Percentiles rank a stretch among this genome's conserved stretches.
These are phyloP conservation scores for Naganishia onofrii DNA, from an alignment of 768 basidiomycete genomes.

Conservation along the genomic window DNA sequence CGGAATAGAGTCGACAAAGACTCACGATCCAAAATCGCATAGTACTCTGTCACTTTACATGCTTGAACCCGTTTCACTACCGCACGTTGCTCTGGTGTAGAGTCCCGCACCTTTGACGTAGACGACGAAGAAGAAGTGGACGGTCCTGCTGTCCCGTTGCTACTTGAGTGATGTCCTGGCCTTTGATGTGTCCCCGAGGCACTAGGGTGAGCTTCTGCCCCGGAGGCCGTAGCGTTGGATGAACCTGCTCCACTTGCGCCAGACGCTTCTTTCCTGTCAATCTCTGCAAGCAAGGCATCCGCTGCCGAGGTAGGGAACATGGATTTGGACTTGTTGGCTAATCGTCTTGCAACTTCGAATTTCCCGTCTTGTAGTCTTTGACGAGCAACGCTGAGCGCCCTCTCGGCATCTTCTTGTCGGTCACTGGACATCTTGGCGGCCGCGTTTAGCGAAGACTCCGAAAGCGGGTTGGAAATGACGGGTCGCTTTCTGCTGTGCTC, in stretches of 20 bases:
- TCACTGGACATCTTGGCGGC: slow-evolving; percentile 18
- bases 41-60: slow-evolving; percentile 88
- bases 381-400: slow-evolving; percentile 26
- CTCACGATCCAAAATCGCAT: slow-evolving; percentile 71
- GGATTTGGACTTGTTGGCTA: slow-evolving; percentile 24
- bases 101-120: slow-evolving; percentile 67
- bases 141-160: slow-evolving; percentile 13
- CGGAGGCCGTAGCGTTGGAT: slow-evolving; percentile 56
- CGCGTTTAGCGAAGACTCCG: too few species aligned
- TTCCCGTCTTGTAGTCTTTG: slow-evolving; percentile 19
- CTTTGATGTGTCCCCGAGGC: slow-evolving; percentile 70
- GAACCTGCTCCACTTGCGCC: not conserved
- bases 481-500: too few species aligned
- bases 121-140: slow-evolving; percentile 29
- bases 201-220: slow-evolving; percentile 65
- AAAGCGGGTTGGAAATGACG: too few species aligned
- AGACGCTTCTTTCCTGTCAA: slow-evolving; percentile 14
- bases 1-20: not conserved
- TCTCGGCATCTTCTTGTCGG: slow-evolving; percentile 22
- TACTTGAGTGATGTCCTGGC: slow-evolving; percentile 40
- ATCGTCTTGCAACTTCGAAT: slow-evolving; percentile 13
- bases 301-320: slow-evolving; percentile 24
- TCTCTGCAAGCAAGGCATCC: slow-evolving; percentile 18
- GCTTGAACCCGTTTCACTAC: slow-evolving; percentile 79
- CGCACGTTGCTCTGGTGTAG: slow-evolving; percentile 74